phyloP scores from a whole-genome alignment of 2,329 filamentous ascomycete species.

The Sphaerulina musiva region DNA sequence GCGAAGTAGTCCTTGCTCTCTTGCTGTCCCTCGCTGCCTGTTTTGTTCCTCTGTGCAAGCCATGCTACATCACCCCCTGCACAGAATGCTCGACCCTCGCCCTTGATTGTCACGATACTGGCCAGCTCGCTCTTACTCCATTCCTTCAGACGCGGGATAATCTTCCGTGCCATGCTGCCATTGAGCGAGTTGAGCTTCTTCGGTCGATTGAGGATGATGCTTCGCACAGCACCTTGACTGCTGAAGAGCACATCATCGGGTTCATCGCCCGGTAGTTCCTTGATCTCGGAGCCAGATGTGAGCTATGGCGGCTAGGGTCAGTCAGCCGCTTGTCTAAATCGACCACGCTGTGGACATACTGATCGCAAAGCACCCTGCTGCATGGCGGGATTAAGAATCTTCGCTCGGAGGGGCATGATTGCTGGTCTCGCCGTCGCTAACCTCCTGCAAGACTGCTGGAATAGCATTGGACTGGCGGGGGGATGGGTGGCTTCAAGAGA shows the following conservation, averaged over 20 bases:
- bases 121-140: constrained; percentile 94
- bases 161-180: constrained; percentile 91
- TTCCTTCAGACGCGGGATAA: constrained; percentile 78
- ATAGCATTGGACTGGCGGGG: constrained; percentile 38
- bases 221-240: constrained; percentile 80
- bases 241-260: constrained; percentile 89
- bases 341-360: constrained; percentile 12
- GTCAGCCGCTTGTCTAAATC: constrained; percentile 23
- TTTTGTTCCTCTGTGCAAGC: constrained; percentile 66
- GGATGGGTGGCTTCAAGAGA: neutral
- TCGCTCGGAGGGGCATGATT: constrained; percentile 74
- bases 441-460: constrained; percentile 38
- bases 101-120: constrained; percentile 87
- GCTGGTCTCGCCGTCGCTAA: constrained; percentile 36
- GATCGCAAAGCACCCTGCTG: constrained; percentile 18
- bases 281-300: constrained; percentile 33
- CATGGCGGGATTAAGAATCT: constrained; percentile 33
- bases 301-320: constrained; percentile 30
- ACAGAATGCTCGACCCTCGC: constrained; percentile 79
- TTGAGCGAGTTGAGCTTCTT: constrained; percentile 88
- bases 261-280: constrained; percentile 62
- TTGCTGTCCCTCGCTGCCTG: constrained; percentile 62
- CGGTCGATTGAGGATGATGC: constrained; percentile 89
- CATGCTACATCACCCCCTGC: constrained; percentile 84
- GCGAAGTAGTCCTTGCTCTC: constrained; percentile 80